Evolutionary conservation across 176 grass and related monocot genomes (phyloP), one percentile per base, ranked within the genome.

Genomic region (Secale cereale): DNA sequence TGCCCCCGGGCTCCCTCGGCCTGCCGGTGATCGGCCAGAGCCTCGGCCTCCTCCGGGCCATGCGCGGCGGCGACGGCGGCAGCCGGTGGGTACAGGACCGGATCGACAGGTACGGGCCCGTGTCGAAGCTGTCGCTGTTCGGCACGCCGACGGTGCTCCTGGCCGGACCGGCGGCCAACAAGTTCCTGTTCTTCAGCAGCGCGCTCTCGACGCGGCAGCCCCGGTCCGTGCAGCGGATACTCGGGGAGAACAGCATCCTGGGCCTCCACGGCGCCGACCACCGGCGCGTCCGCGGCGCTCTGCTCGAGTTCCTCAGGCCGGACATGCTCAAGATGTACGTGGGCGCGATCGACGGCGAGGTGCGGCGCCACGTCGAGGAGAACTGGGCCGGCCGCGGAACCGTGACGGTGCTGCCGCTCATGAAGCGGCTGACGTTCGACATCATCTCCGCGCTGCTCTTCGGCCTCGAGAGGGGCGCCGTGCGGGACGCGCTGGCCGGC

Each of bases 41-140:
- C 40, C 40, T 43, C 40, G 40, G 10, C 40, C 40, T 43, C 40
- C 40, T 43, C 40, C 40, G 40, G 3, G 40, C 40, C 40, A 12
- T 43, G 40, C 40, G 40, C 40, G 3, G 78, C n/a, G 13, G 22
- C 81, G 87, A 90, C 22, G 8, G n/a, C 41, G 30, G 52, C 30
- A n/a, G 20, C 22, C 52, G 19, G 75, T 59, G 75, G 31, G 19
- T 50, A 50, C 7, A 41, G 13, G 30, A 31, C 35, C 33, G 76
- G 4, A 76, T 83, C 50, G 45, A 43, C 40, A 82, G 73, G 80
- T 86, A 94, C 45, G 92, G 92, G 16, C 63, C 86, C 3, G 89
- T 93, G 23, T 93, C 79, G 4, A 93, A 93, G 86, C 79, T 93
- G 16, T 93, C 92, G 3, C 88, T 94, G 32, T 91, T 94, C 86